A percentile compares a stretch with the other conserved stretches of the same genome.
Conservation (phyloP, 2,329 filamentous ascomycete species). For the Colletotrichum trifolii region DNA sequence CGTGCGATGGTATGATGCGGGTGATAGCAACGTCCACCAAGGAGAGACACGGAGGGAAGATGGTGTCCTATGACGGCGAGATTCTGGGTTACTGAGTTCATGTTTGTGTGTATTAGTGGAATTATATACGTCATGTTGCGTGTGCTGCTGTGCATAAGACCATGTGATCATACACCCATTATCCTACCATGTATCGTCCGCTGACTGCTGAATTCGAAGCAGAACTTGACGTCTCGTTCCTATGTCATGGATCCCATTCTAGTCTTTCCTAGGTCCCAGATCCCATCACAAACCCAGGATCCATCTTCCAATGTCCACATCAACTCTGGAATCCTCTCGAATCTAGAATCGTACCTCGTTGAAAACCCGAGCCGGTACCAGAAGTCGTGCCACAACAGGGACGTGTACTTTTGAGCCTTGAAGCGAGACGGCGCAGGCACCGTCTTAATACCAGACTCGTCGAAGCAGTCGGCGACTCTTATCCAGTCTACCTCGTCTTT, state of each 20-base stretch:
- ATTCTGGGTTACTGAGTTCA: background rate
- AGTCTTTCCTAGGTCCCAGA: conserved; percentile 41
- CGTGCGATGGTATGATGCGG: conserved; percentile 26
- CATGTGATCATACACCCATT: no score
- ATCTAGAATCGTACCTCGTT: conserved; percentile 36
- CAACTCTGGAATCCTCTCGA: conserved; percentile 40
- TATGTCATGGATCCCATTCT: conserved; percentile 30
- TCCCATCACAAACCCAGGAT: conserved; percentile 41
- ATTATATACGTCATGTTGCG: no score
- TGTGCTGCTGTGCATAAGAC: no score
- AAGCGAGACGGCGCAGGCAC: conserved; percentile 22
- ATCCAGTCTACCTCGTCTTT: conserved; percentile 42
- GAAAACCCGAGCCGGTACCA: conserved; percentile 38
- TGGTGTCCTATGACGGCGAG: conserved; percentile 37
- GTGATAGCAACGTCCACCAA: conserved; percentile 31
- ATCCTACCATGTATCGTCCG: no score
- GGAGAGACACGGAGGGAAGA: conserved; percentile 40
- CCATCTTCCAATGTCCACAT: conserved; percentile 38
- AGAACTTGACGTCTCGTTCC: background rate
- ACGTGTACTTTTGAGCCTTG: conserved; percentile 28
- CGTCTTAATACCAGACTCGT: conserved; percentile 42
- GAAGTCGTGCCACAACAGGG: conserved; percentile 41
- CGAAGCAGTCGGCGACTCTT: conserved; percentile 45
- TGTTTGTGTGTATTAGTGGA: no score
- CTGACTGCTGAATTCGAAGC: background rate